Conservation (phyloP, 768 basidiomycete genomes). For the Filobasidium floriforme region DNA sequence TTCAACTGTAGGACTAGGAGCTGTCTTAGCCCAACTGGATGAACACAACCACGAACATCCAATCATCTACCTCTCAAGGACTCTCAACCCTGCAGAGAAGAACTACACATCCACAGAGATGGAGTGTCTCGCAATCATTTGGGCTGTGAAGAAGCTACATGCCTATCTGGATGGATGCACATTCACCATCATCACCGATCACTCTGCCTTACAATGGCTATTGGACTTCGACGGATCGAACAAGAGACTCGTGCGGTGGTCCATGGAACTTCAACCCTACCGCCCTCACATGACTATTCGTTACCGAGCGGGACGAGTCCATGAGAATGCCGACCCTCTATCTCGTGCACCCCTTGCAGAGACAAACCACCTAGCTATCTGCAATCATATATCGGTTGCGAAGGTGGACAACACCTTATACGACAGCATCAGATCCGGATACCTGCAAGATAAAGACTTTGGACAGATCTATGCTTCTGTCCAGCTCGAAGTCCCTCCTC, state of each 20-base stretch:
- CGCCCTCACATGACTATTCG: slow-evolving; percentile 9
- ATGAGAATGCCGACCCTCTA: too few relatives aligned
- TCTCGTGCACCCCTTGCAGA: too few relatives aligned
- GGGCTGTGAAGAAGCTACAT: too few relatives aligned
- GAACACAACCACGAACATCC: slow-evolving; percentile 9
- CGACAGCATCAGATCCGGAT: too few relatives aligned
- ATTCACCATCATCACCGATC: too few relatives aligned
- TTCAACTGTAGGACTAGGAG: slow-evolving; percentile 15
- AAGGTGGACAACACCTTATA: too few relatives aligned
- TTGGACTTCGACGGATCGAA: slow-evolving; percentile 11
- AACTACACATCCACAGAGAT: too few relatives aligned
- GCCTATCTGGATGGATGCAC: too few relatives aligned
- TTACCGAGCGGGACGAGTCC: slow-evolving; percentile 20
- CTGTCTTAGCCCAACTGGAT: slow-evolving; percentile 17
- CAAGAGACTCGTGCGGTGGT: slow-evolving; percentile 11
- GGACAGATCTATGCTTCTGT: background rate
- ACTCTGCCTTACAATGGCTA: slow-evolving; percentile 12
- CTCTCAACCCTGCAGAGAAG: slow-evolving; percentile 11
- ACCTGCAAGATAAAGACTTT: too few relatives aligned
- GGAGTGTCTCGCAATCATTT: too few relatives aligned
- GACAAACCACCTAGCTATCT: too few relatives aligned
- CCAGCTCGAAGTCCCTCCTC: background rate
- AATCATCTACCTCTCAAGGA: slow-evolving; percentile 17
- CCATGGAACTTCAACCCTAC: slow-evolving; percentile 14
- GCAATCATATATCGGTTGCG: too few relatives aligned